These are phyloP conservation scores for Pyrenopolyporus hunteri DNA, from an alignment of 495 filamentous ascomycete genomes.

Conservation along the genomic window DNA sequence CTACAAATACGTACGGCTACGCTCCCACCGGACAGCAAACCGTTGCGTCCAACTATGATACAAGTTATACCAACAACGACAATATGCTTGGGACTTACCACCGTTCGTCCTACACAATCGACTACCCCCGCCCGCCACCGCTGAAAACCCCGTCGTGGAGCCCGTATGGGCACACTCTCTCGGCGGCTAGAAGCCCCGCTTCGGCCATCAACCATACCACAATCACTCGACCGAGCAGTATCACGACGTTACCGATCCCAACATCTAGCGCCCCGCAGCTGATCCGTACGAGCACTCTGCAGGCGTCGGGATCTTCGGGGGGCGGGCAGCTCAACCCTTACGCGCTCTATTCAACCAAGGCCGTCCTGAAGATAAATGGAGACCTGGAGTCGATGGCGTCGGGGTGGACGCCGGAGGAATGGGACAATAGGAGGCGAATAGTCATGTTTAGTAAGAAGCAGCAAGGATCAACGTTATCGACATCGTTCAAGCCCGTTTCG, in stretches of 20 bases:
- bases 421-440: slow-evolving; percentile 73
- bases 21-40: slow-evolving; percentile 51
- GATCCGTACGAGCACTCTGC: slow-evolving; percentile 83
- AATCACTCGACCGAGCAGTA: slow-evolving; percentile 51
- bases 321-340: slow-evolving; percentile 75
- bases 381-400: slow-evolving; percentile 80
- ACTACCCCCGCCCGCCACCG: slow-evolving; percentile 52
- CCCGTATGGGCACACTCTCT: slow-evolving; percentile 50
- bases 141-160: slow-evolving; percentile 59
- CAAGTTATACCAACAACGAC: slow-evolving; percentile 50
- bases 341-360: slow-evolving; percentile 83
- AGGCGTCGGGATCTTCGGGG: slow-evolving; percentile 55
- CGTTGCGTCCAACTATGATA: slow-evolving; percentile 45
- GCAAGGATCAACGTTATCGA: slow-evolving; percentile 72
- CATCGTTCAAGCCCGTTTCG: slow-evolving; percentile 72
- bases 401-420: slow-evolving; percentile 81
- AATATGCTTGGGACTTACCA: slow-evolving; percentile 56
- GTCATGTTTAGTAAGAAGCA: slow-evolving; percentile 87
- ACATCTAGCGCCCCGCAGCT: slow-evolving; percentile 59
- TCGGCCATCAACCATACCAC: slow-evolving; percentile 41
- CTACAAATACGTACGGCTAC: slow-evolving; percentile 57
- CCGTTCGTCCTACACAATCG: slow-evolving; percentile 52
- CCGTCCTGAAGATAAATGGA: slow-evolving; percentile 80
- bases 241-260: slow-evolving; percentile 45
- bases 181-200: slow-evolving; percentile 49